Evolutionary conservation across 2,329 filamentous ascomycete genomes (phyloP).

Genomic region (Pseudogymnoascus sp.): DNA sequence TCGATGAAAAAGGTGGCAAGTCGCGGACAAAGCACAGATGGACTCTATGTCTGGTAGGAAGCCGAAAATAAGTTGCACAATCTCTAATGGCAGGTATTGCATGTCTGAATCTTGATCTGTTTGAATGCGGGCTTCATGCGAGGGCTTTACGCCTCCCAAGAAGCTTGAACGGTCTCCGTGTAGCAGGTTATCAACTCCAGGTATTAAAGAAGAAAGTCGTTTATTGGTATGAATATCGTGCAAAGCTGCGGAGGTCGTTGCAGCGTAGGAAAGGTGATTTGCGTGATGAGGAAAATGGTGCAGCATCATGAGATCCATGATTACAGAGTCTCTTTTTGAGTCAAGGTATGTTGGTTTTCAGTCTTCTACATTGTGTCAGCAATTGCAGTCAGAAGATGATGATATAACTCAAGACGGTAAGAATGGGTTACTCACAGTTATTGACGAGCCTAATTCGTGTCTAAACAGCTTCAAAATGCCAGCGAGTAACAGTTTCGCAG

Average conservation of each 20-base stretch:
- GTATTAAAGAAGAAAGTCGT: not conserved
- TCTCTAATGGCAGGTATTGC: slow-evolving; percentile 10
- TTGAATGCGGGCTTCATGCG: not conserved
- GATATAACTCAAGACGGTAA: not conserved
- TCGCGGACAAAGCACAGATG: slow-evolving; percentile 3
- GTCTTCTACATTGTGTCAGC: not conserved
- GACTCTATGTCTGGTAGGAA: not conserved
- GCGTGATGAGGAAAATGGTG: not conserved
- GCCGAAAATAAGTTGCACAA: slow-evolving; percentile 9
- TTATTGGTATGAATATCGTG: slow-evolving; percentile 10
- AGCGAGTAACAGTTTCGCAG: slow-evolving; percentile 2
- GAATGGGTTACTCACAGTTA: not conserved
- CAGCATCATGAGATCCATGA: slow-evolving; percentile 5
- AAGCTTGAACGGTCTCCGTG: slow-evolving; percentile 4
- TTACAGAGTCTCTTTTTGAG: not conserved
- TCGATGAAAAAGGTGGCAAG: not conserved
- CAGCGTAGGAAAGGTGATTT: not conserved
- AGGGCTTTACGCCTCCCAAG: not conserved
- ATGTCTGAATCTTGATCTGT: not conserved
- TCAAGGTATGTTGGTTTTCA: slow-evolving; percentile 2
- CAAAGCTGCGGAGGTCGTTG: not conserved
- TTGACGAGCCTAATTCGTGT: not conserved
- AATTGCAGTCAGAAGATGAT: not conserved
- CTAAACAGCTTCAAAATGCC: not conserved
- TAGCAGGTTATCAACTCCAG: not conserved